A percentile compares a stretch with the other conserved stretches of the same genome.
Evolutionary conservation across 306 rosid genomes (phyloP).

Genomic region (Vigna nakashimae): DNA sequence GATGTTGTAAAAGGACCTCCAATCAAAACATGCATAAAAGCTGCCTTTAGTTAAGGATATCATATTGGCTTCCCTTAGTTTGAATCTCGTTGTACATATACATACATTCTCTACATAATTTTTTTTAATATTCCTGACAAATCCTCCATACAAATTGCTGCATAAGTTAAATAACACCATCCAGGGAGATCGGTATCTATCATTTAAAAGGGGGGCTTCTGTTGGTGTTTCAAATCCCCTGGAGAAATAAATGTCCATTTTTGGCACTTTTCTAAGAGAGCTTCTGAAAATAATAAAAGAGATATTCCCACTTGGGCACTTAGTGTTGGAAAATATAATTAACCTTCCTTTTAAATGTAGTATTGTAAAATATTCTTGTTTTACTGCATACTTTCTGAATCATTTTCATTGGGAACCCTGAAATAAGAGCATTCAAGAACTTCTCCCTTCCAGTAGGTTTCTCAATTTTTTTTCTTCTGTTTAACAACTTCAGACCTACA

Average conservation of each 20-base stretch:
- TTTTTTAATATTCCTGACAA: background rate
- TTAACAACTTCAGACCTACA: background rate
- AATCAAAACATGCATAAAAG: background rate
- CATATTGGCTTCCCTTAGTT: too few species aligned
- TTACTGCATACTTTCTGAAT: background rate
- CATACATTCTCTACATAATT: too few species aligned
- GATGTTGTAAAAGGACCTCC: background rate
- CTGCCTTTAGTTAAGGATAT: background rate
- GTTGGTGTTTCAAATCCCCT: background rate
- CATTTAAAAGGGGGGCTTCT: too few species aligned
- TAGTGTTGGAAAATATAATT: background rate
- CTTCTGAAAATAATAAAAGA: background rate
- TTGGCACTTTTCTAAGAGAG: background rate
- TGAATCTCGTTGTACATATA: too few species aligned
- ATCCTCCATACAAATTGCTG: slow-evolving; percentile 1
- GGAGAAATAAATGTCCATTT: background rate
- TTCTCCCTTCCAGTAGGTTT: background rate
- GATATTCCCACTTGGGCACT: background rate
- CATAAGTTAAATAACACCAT: background rate
- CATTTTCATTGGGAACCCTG: background rate
- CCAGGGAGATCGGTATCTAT: background rate
- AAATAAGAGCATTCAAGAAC: background rate
- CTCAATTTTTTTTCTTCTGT: background rate
- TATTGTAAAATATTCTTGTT: background rate
- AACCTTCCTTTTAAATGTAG: background rate